Base-by-base conservation (phyloP, 2,329 filamentous ascomycete species). In the Botrytis fragariae region DNA sequence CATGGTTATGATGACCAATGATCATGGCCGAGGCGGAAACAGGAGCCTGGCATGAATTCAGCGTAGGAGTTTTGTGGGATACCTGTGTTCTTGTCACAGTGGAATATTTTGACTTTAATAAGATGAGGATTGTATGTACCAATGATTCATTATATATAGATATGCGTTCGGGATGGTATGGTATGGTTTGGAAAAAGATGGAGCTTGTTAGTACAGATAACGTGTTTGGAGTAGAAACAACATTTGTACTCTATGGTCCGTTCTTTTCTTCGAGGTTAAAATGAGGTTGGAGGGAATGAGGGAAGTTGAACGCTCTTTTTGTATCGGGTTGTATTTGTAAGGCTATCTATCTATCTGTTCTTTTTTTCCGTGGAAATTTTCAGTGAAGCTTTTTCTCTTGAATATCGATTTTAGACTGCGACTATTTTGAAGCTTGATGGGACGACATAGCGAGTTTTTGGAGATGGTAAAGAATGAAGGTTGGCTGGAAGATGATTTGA, bases 41-140 rank as follows among this genome's bases (percentile, higher is more conserved):
- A 39, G 64, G 35, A 54, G 51, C 48, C 48, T 51, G 48, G 44
- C 32, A 25, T 67, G 63, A n/a, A 39, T 54, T 54, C 45, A 54
- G 45, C 45, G 35, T 54, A 14, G 64, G 64, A 68, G 64, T 68
- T 68, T 32, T 68, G 10, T 44, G 39, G 64, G 35, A 37, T 68
- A 20, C 22, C 22, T 39, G 22, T 39, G 22, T 62, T 39, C 20
- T 61, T 39, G 12, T 25, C 35, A 61, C 35, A 61, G 22, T 18
- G 22, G 22, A 18, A n/a, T 39, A 39, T 62, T 62, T 39, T 62
- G 35, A 39, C 20, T 37, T 25, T 25, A 39, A n/a, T 39, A 22
- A 62, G 37, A 62, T 62, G 60, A 25, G 59, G 14, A 16, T n/a
- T 39, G 60, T 37, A 18, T 39, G 60, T 39, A 62, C 25, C 60